Evolutionary conservation across 495 filamentous ascomycete species (phyloP), one percentile per base, ranked within the genome.

Genomic region (Trichocladium uniseriatum): DNA sequence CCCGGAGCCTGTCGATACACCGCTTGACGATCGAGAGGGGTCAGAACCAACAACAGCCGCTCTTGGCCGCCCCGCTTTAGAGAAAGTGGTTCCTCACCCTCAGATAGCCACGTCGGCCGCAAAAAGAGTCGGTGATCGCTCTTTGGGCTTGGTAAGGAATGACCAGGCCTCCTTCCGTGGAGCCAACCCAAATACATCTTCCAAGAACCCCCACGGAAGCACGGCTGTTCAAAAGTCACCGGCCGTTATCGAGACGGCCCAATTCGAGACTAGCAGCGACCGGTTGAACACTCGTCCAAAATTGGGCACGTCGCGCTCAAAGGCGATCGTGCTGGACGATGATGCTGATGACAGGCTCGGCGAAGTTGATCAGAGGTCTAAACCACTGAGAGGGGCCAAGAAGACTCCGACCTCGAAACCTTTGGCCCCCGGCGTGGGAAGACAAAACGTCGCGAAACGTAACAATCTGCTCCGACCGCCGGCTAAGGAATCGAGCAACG

Each of bases 261-360:
- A 34, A 9, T 10, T 9, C 6, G 19, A 11, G 6, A 8, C 13
- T 11, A 6, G 15, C 1, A 16, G 37, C n/a, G n/a, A 6, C 10
- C 14, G 4, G 13, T 11, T 6, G 18, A 15, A 15, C 11, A 3
- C 4, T 27, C 18, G 31, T 6, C 10, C 20, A 6, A 3, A 37
- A 6, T 20, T 19, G 19, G 38, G 44, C 5, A 24, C 6, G 1
- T 48, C 45, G 32, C 18, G 22, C 24, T 48, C 44, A 7, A 38
- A 52, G 37, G 38, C 48, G 0, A 53, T 60, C 22, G 13, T 58
- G 1, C 31, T 57, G 24, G 54, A 60, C 15, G 48, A 62, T 4
- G 50, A 48, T n/a, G n/a, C n/a, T 10, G 53, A 43, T 6, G 22
- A 19, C 14, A 27, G 5, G 5, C 3, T 1, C 15, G 22, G 15